These are phyloP conservation scores for Lachnellula cervina DNA, from an alignment of 2,329 filamentous ascomycete species.

Conservation along the genomic window DNA sequence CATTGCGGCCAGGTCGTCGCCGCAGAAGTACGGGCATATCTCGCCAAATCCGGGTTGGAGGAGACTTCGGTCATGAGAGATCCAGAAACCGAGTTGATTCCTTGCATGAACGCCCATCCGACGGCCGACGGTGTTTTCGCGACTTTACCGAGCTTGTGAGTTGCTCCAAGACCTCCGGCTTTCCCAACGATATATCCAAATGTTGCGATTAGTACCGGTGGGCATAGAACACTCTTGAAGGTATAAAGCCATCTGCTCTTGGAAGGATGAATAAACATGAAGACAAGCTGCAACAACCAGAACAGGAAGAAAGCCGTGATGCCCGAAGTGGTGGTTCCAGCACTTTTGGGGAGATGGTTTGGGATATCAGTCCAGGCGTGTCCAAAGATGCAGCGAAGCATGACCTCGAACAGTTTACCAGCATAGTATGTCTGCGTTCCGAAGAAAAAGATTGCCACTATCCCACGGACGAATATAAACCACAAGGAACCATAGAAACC, in stretches of 20 bases:
- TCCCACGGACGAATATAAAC: too few relatives aligned
- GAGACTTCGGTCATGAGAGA: constrained; percentile 31
- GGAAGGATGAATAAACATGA: too few relatives aligned
- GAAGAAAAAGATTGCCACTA: too few relatives aligned
- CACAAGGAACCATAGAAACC: too few relatives aligned
- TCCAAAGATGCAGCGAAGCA: constrained; percentile 42
- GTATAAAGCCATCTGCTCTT: too few relatives aligned
- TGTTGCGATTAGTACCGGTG: too few relatives aligned
- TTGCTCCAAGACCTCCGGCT: constrained; percentile 29
- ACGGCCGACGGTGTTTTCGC: too few relatives aligned
- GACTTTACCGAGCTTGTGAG: too few relatives aligned
- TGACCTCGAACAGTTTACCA: constrained; percentile 11
- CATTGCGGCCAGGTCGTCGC: constrained; percentile 37
- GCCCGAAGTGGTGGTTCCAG: constrained; percentile 36
- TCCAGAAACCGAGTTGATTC: constrained; percentile 32
- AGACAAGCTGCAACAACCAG: constrained; percentile 42
- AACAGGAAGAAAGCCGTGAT: constrained; percentile 49
- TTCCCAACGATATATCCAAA: not conserved
- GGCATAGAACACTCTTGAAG: too few relatives aligned
- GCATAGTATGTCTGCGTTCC: too few relatives aligned
- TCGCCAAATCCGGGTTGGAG: constrained; percentile 38
- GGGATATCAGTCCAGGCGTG: constrained; percentile 35
- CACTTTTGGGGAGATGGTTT: constrained; percentile 33
- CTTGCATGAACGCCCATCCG: constrained; percentile 18
- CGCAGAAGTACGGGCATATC: constrained; percentile 33